A percentile compares a stretch with the other conserved stretches of the same genome.
phyloP scores from a whole-genome alignment of 192 early-diverging fungal species.

The Diversispora eburnea region DNA sequence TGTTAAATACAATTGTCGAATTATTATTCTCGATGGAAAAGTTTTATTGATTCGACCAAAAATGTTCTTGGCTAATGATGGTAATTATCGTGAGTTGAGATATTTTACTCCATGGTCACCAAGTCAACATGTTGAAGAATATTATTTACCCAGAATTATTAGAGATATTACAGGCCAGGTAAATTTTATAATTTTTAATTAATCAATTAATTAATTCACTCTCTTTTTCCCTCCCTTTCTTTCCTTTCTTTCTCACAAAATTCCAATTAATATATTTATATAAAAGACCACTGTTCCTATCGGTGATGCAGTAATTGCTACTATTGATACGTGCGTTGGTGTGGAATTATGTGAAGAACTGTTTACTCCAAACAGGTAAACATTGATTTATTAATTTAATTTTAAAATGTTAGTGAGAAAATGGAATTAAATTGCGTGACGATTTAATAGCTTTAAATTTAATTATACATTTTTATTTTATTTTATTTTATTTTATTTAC shows the following conservation, averaged over 20 bases:
- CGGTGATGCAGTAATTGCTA: constrained; percentile 86
- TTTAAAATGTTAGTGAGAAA: background rate
- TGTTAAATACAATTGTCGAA: constrained; percentile 95
- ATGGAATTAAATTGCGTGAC: background rate
- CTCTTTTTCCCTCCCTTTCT: background rate
- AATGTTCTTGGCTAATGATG: constrained; percentile 92
- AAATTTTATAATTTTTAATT: background rate
- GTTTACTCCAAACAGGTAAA: constrained; percentile 83
- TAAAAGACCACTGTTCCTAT: constrained; percentile 70
- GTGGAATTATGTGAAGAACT: constrained; percentile 97
- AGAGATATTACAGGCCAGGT: constrained; percentile 75
- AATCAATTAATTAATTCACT: background rate
- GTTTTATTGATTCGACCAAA: constrained; percentile 98
- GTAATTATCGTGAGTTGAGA: constrained; percentile 94
- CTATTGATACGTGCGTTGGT: constrained; percentile 84
- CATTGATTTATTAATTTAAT: too few species aligned
- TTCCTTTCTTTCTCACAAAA: too few species aligned
- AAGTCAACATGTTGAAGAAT: constrained; percentile 62
- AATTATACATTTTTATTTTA: too few species aligned
- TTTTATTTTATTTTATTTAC: too few species aligned
- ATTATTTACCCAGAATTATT: constrained; percentile 79
- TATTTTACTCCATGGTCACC: constrained; percentile 92
- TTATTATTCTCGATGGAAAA: constrained; percentile 73
- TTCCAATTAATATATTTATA: background rate
- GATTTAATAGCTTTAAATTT: too few species aligned